These are phyloP conservation scores for Pseudohyphozyma bogoriensis DNA, from an alignment of 768 basidiomycete species.

Conservation along the genomic window DNA sequence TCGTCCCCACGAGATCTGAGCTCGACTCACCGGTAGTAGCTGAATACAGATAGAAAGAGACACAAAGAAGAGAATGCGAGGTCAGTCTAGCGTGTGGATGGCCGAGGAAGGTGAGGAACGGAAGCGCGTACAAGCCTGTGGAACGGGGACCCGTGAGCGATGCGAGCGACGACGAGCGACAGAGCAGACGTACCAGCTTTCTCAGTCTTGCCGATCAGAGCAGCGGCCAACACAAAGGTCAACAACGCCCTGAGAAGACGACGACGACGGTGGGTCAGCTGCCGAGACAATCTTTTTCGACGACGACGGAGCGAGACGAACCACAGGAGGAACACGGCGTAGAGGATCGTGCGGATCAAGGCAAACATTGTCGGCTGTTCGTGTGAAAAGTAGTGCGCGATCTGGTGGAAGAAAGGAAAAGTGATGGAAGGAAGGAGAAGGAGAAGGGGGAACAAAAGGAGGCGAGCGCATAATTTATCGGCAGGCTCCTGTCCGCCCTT, in stretches of 20 bases:
- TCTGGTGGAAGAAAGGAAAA: no score
- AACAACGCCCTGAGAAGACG: no score
- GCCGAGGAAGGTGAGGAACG: background rate
- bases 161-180: background rate
- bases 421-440: no score
- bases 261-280: no score
- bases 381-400: no score
- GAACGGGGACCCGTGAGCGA: background rate
- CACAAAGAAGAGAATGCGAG: background rate
- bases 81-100: background rate
- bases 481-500: no score
- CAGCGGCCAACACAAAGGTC: conserved; percentile 9
- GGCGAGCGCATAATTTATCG: no score
- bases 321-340: background rate
- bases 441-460: no score
- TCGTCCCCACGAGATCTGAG: no score
- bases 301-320: no score
- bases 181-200: background rate
- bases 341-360: conserved; percentile 7
- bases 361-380: background rate
- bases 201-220: conserved; percentile 8
- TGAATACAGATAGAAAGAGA: background rate
- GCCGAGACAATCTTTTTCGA: no score
- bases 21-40: background rate
- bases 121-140: background rate